Percentiles rank a stretch among this genome's conserved stretches.
Evolutionary conservation across 2,329 filamentous ascomycete species (phyloP).

Genomic region (Corniculantispora saksenae): DNA sequence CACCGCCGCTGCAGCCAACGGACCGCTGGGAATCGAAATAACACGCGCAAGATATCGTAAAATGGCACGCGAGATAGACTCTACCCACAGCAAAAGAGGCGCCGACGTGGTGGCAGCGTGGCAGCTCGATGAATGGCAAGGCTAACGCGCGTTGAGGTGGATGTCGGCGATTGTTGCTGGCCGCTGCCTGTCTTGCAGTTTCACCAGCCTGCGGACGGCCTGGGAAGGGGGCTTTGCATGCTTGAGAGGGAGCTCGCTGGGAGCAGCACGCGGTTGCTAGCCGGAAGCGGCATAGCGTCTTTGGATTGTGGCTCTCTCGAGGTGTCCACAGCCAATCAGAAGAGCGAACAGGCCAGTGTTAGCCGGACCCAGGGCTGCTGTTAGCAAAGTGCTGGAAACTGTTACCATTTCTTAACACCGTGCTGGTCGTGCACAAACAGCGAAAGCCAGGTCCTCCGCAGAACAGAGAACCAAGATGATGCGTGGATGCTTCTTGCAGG

Average conservation of each 20-base stretch:
- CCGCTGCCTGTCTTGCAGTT: conserved; percentile 13
- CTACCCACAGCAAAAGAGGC: conserved; percentile 11
- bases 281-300: neutral
- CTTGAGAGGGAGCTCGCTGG: neutral
- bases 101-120: conserved; percentile 17
- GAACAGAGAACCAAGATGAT: neutral
- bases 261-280: neutral
- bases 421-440: neutral
- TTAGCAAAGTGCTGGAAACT: neutral
- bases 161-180: conserved; percentile 17
- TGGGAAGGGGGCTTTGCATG: conserved; percentile 1
- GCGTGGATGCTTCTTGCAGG: neutral
- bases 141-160: conserved; percentile 20
- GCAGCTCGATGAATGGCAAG: conserved; percentile 17
- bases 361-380: neutral
- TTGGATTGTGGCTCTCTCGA: neutral
- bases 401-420: neutral
- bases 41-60: conserved; percentile 4
- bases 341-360: neutral
- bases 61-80: neutral
- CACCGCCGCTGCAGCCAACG: neutral
- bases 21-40: neutral
- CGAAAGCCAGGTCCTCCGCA: neutral
- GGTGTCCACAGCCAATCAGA: neutral
- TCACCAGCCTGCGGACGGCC: conserved; percentile 3